phyloP scores from a whole-genome alignment of 768 basidiomycete species.

The Steccherinum ochraceum region DNA sequence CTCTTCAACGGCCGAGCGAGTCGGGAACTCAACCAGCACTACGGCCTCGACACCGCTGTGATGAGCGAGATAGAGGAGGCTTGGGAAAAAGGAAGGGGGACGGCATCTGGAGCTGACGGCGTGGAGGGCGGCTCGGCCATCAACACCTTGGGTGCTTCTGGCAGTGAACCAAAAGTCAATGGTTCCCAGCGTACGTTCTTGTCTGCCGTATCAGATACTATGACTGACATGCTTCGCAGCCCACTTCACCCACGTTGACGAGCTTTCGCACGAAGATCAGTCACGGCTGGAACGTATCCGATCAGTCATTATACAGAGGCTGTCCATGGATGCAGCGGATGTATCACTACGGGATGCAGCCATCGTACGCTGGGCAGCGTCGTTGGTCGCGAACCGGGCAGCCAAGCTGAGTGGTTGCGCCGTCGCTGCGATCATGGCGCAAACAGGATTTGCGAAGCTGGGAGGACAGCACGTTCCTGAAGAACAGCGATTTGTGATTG shows the following conservation, averaged over 20 bases:
- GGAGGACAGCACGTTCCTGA: conserved; percentile 25
- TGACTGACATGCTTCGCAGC: conserved; percentile 2
- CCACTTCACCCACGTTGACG: conserved; percentile 21
- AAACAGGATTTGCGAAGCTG: conserved; percentile 65
- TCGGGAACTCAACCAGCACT: conserved; percentile 72
- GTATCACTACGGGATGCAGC: conserved; percentile 44
- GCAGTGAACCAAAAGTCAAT: neutral
- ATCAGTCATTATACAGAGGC: conserved; percentile 50
- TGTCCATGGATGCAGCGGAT: conserved; percentile 52
- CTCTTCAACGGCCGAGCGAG: conserved; percentile 82
- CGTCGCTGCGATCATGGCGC: conserved; percentile 77
- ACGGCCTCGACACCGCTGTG: conserved; percentile 92
- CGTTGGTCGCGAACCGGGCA: conserved; percentile 74
- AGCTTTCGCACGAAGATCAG: conserved; percentile 14
- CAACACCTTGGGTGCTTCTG: neutral
- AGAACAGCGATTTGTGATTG: conserved; percentile 59
- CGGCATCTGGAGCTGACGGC: neutral
- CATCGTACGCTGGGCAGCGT: conserved; percentile 77
- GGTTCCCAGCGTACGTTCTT: neutral
- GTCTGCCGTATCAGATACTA: neutral
- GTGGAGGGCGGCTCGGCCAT: neutral
- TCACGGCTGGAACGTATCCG: conserved; percentile 48
- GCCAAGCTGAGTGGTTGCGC: conserved; percentile 82
- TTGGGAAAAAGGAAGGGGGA: conserved; percentile 38
- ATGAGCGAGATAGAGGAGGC: conserved; percentile 79